Evolutionary conservation across 352 stramenopile species (phyloP).

Genomic region (Phytophthora pluvialis): DNA sequence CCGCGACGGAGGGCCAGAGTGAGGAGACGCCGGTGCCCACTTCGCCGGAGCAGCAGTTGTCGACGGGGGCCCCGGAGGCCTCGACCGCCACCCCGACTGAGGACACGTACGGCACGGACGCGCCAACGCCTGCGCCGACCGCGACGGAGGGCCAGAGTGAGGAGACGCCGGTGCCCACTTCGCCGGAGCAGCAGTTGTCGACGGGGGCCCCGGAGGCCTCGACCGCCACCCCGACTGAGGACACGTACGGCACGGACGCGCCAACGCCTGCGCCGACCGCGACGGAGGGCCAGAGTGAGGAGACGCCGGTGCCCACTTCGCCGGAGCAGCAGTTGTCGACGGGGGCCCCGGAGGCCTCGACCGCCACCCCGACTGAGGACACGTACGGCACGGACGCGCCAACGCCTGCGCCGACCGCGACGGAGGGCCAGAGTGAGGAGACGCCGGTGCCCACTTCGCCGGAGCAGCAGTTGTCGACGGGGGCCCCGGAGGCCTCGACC

Average conservation of each 20-base stretch:
- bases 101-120: background rate
- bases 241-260: background rate
- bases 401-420: background rate
- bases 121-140: background rate
- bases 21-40: conserved; percentile 1
- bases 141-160: background rate
- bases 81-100: background rate
- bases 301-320: conserved; percentile 1
- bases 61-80: background rate
- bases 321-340: background rate
- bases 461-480: background rate
- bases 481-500: background rate
- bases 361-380: background rate
- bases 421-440: background rate
- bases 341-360: background rate
- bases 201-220: no score
- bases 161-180: background rate
- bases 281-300: background rate
- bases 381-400: conserved; percentile 5
- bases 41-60: background rate
- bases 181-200: background rate
- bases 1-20: background rate
- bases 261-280: background rate
- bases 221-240: background rate
- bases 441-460: background rate